These are phyloP conservation scores for Prosopis cineraria DNA, from an alignment of 306 rosid genomes.

Conservation along the genomic window DNA sequence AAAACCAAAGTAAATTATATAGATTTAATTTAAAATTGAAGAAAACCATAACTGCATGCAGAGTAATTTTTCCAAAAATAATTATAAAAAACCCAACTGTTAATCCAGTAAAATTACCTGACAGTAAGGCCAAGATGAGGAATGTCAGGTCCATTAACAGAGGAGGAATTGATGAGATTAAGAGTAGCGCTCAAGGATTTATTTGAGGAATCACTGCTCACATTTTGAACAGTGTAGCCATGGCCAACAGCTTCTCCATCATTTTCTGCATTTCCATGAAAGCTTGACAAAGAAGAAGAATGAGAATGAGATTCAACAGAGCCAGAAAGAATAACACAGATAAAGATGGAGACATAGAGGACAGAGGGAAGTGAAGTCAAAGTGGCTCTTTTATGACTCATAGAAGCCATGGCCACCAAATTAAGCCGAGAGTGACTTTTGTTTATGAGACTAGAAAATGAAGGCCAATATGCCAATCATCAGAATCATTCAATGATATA, in stretches of 20 bases:
- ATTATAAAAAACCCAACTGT: too few relatives aligned
- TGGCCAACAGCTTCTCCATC: conserved; percentile 39
- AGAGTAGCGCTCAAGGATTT: conserved; percentile 59
- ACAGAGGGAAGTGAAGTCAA: background rate
- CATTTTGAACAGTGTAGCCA: conserved; percentile 59
- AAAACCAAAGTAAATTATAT: too few relatives aligned
- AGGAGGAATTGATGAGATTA: conserved; percentile 52
- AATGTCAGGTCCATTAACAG: conserved; percentile 69
- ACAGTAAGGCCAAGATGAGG: conserved; percentile 53
- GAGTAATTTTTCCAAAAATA: too few relatives aligned
- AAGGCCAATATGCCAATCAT: too few relatives aligned
- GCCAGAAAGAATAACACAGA: background rate
- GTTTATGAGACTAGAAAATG: background rate
- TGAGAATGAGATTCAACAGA: background rate
- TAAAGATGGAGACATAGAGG: conserved; percentile 11
- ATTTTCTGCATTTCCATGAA: background rate
- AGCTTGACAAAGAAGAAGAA: background rate
- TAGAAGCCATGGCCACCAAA: background rate
- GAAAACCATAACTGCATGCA: too few relatives aligned
- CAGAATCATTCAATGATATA: too few relatives aligned
- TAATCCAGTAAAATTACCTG: conserved; percentile 52
- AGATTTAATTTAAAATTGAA: too few relatives aligned
- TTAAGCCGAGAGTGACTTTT: background rate
- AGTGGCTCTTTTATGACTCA: background rate
- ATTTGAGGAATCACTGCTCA: conserved; percentile 16